Percentiles rank a stretch among this genome's conserved stretches.
Conservation (phyloP, 2,329 filamentous ascomycete species). For the Fusarium decemcellulare region DNA sequence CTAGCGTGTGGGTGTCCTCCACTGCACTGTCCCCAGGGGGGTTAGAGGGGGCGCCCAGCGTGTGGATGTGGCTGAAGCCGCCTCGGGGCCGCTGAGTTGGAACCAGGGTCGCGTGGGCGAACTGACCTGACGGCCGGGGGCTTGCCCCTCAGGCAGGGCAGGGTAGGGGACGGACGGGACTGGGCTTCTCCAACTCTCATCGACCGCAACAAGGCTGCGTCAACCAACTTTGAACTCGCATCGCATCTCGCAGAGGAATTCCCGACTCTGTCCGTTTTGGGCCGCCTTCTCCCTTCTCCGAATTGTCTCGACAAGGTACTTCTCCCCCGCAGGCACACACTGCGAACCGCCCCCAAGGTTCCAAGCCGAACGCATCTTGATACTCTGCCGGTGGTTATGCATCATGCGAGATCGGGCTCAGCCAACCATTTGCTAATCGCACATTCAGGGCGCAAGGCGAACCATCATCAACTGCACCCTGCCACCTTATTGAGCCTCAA, state of each 20-base stretch:
- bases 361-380: constrained; percentile 15
- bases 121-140: constrained; percentile 1
- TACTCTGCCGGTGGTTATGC: constrained; percentile 35
- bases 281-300: neutral
- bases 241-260: constrained; percentile 10
- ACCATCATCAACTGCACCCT: constrained; percentile 32
- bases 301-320: constrained; percentile 14
- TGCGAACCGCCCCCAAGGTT: constrained; percentile 6
- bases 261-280: neutral
- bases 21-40: neutral
- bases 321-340: neutral
- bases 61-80: neutral
- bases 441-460: constrained; percentile 30
- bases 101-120: constrained; percentile 42
- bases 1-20: constrained; percentile 24
- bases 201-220: neutral
- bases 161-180: neutral
- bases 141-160: constrained; percentile 32
- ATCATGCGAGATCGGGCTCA: constrained; percentile 43
- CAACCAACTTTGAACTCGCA: neutral
- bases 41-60: no score
- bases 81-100: no score
- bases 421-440: constrained; percentile 46
- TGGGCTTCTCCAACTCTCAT: constrained; percentile 20
- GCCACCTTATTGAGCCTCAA: constrained; percentile 9